Percentiles rank a stretch among this genome's conserved stretches.
Conservation (phyloP, 1,284 basidiomycete genomes). For the Ustilago lituana region DNA sequence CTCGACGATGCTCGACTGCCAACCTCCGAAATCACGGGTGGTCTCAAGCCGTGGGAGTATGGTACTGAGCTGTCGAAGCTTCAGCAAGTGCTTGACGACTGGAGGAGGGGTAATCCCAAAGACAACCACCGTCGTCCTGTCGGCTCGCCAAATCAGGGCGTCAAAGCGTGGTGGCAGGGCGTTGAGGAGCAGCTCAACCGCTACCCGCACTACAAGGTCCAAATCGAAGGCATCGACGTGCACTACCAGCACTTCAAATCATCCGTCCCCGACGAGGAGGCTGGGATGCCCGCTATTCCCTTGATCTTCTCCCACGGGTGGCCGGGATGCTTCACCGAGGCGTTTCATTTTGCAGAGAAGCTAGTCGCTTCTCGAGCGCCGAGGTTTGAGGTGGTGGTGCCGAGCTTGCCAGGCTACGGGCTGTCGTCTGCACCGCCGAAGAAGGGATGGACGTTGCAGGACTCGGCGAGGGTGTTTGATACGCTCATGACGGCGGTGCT, state of each 20-base stretch:
- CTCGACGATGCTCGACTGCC: constrained; percentile 52
- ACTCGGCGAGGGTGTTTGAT: constrained; percentile 47
- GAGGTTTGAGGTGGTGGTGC: constrained; percentile 56
- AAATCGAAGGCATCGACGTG: constrained; percentile 50
- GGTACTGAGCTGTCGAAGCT: constrained; percentile 51
- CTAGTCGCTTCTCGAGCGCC: constrained; percentile 32
- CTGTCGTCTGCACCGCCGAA: constrained; percentile 42
- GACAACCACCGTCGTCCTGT: constrained; percentile 19
- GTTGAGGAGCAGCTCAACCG: constrained; percentile 45
- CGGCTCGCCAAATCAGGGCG: constrained; percentile 27
- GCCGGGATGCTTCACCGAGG: constrained; percentile 57
- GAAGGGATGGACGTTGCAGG: constrained; percentile 46
- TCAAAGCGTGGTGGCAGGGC: constrained; percentile 46
- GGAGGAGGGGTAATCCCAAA: constrained; percentile 39
- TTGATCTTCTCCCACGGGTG: constrained; percentile 59
- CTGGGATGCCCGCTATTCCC: constrained; percentile 42
- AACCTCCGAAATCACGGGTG: constrained; percentile 29
- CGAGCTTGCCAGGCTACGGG: constrained; percentile 57
- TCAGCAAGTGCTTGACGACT: constrained; percentile 35
- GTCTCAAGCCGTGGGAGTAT: constrained; percentile 48
- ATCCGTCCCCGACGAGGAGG: constrained; percentile 13
- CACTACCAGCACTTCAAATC: constrained; percentile 53
- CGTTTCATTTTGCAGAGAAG: constrained; percentile 28
- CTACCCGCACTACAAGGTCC: constrained; percentile 41
- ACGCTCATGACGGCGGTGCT: constrained; percentile 56